phyloP scores from a whole-genome alignment of 257 asterid genomes.

The Parsonsia alboflavescens region DNA sequence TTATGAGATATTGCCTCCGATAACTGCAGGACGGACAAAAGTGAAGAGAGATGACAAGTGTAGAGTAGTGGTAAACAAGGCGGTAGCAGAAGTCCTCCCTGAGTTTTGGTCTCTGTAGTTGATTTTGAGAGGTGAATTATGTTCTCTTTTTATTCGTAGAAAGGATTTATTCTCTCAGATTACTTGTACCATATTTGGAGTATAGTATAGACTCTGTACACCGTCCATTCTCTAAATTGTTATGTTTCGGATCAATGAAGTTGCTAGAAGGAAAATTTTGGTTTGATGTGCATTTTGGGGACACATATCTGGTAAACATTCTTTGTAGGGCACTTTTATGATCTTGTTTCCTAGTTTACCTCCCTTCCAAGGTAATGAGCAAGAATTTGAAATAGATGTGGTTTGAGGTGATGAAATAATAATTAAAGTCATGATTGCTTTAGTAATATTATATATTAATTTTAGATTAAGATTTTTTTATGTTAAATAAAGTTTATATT shows the following conservation, averaged over 20 bases:
- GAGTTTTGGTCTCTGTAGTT: background rate
- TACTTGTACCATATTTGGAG: background rate
- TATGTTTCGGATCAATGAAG: background rate
- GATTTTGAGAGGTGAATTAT: background rate
- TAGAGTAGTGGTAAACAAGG: background rate
- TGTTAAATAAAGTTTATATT: no score
- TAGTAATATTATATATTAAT: no score
- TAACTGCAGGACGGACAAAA: background rate
- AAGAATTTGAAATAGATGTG: no score
- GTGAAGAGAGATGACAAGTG: constrained; percentile 1
- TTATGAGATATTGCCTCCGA: background rate
- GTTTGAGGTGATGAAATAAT: no score
- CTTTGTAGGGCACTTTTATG: no score
- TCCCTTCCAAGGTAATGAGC: no score
- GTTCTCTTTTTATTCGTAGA: background rate
- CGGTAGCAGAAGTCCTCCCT: background rate
- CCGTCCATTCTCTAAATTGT: background rate
- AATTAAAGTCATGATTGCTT: no score
- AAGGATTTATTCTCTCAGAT: background rate
- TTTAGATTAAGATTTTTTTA: no score
- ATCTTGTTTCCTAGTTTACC: no score
- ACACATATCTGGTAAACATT: no score
- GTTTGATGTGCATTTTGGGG: background rate
- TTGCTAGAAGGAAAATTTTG: background rate
- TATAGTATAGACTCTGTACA: background rate